A percentile compares a stretch with the other conserved stretches of the same genome.
Conservation (phyloP, 139 green algal genomes). For the Eudorina sp. region DNA sequence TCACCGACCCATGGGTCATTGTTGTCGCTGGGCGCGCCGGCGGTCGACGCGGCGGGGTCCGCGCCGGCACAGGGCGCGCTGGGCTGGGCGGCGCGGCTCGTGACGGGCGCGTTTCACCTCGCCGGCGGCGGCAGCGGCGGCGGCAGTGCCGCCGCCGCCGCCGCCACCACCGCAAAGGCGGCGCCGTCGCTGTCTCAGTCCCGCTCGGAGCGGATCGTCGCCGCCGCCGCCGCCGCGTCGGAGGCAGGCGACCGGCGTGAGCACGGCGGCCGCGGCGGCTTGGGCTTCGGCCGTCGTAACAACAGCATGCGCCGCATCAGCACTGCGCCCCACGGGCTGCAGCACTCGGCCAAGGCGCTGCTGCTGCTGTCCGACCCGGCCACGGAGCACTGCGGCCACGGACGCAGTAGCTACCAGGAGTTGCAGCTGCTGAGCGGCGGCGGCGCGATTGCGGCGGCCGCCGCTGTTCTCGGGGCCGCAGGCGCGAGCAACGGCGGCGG, state of each 20-base stretch:
- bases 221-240: neutral
- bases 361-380: conserved; percentile 29
- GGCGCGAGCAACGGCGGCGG: neutral
- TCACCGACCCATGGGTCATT: too few relatives aligned
- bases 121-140: neutral
- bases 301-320: conserved; percentile 6
- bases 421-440: conserved; percentile 10
- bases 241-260: too few relatives aligned
- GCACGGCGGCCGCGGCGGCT: neutral
- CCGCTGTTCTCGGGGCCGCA: neutral
- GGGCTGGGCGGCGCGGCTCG: conserved; percentile 11
- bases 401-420: conserved; percentile 26
- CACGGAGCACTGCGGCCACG: conserved; percentile 6
- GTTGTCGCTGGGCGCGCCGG: too few relatives aligned
- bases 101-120: neutral
- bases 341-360: neutral
- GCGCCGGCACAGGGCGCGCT: neutral
- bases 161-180: neutral
- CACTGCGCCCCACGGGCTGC: neutral
- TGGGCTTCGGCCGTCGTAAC: neutral
- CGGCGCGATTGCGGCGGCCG: neutral
- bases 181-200: neutral
- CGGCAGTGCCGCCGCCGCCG: neutral
- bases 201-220: neutral
- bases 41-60: neutral